phyloP scores from a whole-genome alignment of 1,284 basidiomycete species.

The Leucoagaricus sp. region DNA sequence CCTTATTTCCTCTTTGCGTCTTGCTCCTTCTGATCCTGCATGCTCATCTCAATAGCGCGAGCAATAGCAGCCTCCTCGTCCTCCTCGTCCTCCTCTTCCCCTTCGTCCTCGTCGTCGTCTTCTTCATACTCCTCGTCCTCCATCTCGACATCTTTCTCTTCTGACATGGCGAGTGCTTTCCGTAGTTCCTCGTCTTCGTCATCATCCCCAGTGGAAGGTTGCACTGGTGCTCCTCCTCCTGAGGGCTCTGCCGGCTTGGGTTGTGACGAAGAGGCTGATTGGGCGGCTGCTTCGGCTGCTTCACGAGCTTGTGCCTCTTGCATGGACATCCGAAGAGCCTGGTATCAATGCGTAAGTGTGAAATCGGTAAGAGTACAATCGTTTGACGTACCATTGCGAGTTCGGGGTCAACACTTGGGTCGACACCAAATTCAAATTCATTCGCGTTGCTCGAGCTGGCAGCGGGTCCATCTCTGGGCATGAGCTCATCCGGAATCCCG shows the following conservation, averaged over 20 bases:
- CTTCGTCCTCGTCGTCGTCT: constrained; percentile 45
- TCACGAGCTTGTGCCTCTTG: constrained; percentile 95
- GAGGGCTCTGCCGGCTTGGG: constrained; percentile 28
- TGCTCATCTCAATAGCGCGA: constrained; percentile 61
- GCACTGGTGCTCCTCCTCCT: no score
- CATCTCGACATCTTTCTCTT: constrained; percentile 30
- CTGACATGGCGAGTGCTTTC: constrained; percentile 62
- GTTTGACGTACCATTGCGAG: constrained; percentile 83
- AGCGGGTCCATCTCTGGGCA: constrained; percentile 34
- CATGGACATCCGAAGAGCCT: constrained; percentile 97
- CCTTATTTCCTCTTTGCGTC: constrained; percentile 37
- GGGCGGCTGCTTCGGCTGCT: constrained; percentile 53
- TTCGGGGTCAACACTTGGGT: constrained; percentile 95
- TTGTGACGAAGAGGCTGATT: constrained; percentile 36
- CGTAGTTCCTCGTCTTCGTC: constrained; percentile 69
- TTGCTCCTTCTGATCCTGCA: constrained; percentile 46
- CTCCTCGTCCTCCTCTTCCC: constrained; percentile 41
- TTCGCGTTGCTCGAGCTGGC: constrained; percentile 48
- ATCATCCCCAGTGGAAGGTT: constrained; percentile 45
- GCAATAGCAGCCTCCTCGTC: constrained; percentile 59
- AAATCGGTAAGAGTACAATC: background rate
- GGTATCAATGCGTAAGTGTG: constrained; percentile 3
- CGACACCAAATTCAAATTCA: constrained; percentile 88
- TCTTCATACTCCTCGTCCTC: constrained; percentile 37
- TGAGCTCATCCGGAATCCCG: constrained; percentile 64